Evolutionary conservation across 148 eudicot genomes (phyloP).

Genomic region (Vaccinium vitisidaea): DNA sequence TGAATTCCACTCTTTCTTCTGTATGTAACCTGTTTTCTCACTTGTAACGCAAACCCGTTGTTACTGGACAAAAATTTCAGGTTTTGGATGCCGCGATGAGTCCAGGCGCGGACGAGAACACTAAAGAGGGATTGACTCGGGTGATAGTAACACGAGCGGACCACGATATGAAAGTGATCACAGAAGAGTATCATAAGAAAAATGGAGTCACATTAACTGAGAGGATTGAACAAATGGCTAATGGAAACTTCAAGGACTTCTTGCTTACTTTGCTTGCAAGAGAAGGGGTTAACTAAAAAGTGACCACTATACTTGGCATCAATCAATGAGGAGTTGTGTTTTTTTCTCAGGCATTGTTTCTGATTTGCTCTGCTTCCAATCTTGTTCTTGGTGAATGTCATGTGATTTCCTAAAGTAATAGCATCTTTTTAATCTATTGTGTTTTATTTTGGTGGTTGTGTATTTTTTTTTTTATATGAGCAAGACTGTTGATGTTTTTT

Average conservation of each 20-base stretch:
- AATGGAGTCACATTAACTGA: slow-evolving; percentile 37
- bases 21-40: neutral
- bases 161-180: slow-evolving; percentile 27
- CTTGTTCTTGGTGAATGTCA: neutral
- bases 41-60: neutral
- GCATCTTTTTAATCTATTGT: neutral
- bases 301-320: neutral
- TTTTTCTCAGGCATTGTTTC: neutral
- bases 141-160: slow-evolving; percentile 66
- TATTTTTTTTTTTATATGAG: neutral
- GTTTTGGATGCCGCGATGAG: slow-evolving; percentile 51
- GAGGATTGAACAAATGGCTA: slow-evolving; percentile 47
- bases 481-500: neutral
- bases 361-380: slow-evolving; percentile 1
- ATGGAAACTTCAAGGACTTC: slow-evolving; percentile 73
- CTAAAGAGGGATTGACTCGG: slow-evolving; percentile 62
- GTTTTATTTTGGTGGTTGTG: neutral
- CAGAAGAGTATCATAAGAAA: slow-evolving; percentile 37
- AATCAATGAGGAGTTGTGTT: neutral
- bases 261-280: slow-evolving; percentile 59
- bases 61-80: slow-evolving; percentile 24
- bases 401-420: neutral
- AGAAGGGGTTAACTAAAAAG: slow-evolving; percentile 22
- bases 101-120: slow-evolving; percentile 46
- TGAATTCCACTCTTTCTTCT: neutral